Base-by-base conservation (phyloP, 352 stramenopile species). In the Pythium oligandrum region DNA sequence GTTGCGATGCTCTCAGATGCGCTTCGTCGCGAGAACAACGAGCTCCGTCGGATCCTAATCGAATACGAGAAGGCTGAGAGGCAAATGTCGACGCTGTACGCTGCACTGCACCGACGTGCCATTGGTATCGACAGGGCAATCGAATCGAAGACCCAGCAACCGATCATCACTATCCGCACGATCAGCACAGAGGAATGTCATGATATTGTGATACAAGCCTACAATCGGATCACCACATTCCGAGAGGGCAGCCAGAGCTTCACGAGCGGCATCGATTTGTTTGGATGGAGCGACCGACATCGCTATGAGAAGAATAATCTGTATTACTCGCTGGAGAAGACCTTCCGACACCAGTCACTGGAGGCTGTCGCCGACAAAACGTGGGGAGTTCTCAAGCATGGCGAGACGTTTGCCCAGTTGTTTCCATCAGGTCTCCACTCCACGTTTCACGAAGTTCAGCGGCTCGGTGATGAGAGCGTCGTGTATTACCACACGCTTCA, bases 401-500 rank as follows among this genome's bases (percentile, higher is more conserved):
- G 74, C 31, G 66, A 79, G 32, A 51, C 53, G 0, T 60, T 87
- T 34, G 72, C 78, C 7, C 67, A 72, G 36, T 73, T 77, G 61
- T 83, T 79, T 51, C 75, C 78, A 48, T 53, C 68, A 1, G 66
- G 73, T 48, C 55, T 84, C 4, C 66, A 85, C 26, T 68, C 80
- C 42, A 66, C 74, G 32, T 90, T 86, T 55, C 72, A 87, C 53
- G 64, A 85, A 34, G 69, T 83, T 39, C 78, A 90, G 64, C 72
- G 69, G 31, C 53, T 90, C 12, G 67, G 71, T 48, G 70, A 78
- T 11, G 66, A 87, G 47, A 63, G 74, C 3, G 68, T 90, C 26
- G 68, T 90, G 4, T 86, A 82, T 54, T 86, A 86, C 64, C 80
- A 87, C 60, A 87, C 78, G 12, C 65, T 87, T 17, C 74, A 90